Conservation (phyloP, 495 filamentous ascomycete species). For the Talaromyces wortmannii region DNA sequence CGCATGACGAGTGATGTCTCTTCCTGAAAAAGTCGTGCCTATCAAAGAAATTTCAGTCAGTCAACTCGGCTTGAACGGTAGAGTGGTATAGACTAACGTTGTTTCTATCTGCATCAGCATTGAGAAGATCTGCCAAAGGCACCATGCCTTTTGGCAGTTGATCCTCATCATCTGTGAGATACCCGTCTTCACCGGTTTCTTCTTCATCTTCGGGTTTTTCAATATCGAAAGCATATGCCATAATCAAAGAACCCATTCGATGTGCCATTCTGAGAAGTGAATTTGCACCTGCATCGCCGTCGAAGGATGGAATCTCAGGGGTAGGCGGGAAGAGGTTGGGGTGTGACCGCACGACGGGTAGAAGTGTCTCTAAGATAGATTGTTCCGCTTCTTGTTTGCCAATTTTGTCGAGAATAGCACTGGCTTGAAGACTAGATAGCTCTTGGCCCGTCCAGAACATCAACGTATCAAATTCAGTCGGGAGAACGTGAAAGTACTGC, state of each 20-base stretch:
- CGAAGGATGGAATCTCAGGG: constrained; percentile 43
- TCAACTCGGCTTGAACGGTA: not conserved
- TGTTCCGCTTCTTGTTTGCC: constrained; percentile 66
- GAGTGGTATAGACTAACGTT: constrained; percentile 40
- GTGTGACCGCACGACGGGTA: constrained; percentile 50
- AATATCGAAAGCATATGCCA: constrained; percentile 94
- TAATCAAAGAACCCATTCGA: constrained; percentile 77
- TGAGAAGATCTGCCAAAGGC: constrained; percentile 86
- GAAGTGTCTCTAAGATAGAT: constrained; percentile 54
- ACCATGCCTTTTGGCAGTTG: constrained; percentile 75
- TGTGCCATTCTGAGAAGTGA: constrained; percentile 59
- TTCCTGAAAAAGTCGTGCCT: constrained; percentile 66
- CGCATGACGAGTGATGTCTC: constrained; percentile 59
- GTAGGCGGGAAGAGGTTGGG: constrained; percentile 37
- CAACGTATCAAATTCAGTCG: constrained; percentile 71
- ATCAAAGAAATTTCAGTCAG: constrained; percentile 12
- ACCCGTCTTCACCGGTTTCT: constrained; percentile 45
- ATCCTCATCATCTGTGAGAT: constrained; percentile 63
- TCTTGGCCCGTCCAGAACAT: constrained; percentile 84
- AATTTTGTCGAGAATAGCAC: constrained; percentile 70
- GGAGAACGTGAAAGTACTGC: constrained; percentile 77
- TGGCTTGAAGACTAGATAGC: constrained; percentile 67
- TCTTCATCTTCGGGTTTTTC: constrained; percentile 48
- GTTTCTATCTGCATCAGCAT: constrained; percentile 82
- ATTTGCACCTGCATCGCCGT: constrained; percentile 36